phyloP scores from a whole-genome alignment of 2,329 filamentous ascomycete species.

The Sclerotiophoma versabilis region DNA sequence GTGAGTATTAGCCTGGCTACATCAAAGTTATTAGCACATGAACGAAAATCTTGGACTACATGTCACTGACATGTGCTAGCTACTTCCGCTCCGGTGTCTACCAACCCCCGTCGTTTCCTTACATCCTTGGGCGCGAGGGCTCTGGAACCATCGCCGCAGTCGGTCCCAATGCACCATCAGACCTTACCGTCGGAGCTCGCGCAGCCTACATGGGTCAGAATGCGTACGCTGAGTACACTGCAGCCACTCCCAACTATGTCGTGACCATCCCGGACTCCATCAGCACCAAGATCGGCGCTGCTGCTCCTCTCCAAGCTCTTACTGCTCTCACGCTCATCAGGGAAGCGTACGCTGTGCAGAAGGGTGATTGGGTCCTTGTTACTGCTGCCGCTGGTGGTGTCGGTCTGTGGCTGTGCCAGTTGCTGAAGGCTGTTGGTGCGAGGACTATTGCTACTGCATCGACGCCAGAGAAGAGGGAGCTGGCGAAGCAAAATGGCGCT shows the following conservation, averaged over 20 bases:
- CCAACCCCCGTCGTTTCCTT: slow-evolving; percentile 69
- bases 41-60: too few species aligned
- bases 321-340: slow-evolving; percentile 81
- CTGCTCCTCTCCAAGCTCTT: slow-evolving; percentile 78
- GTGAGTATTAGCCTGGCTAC: slow-evolving; percentile 45
- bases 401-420: slow-evolving; percentile 72
- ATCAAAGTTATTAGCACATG: too few species aligned
- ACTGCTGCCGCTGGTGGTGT: slow-evolving; percentile 88
- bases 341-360: slow-evolving; percentile 74
- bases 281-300: slow-evolving; percentile 68
- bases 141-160: slow-evolving; percentile 72
- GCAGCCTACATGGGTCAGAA: slow-evolving; percentile 71
- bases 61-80: slow-evolving; percentile 46
- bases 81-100: slow-evolving; percentile 91
- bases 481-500: slow-evolving; percentile 75
- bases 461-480: slow-evolving; percentile 72
- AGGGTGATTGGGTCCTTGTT: slow-evolving; percentile 81
- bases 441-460: slow-evolving; percentile 81
- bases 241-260: slow-evolving; percentile 61
- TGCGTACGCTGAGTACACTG: slow-evolving; percentile 68
- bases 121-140: slow-evolving; percentile 81
- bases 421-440: slow-evolving; percentile 75
- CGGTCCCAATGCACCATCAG: slow-evolving; percentile 59
- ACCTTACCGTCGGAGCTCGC: slow-evolving; percentile 70
- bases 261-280: slow-evolving; percentile 71